These are phyloP conservation scores for Adansonia grandidieri DNA, from an alignment of 441 rosid genomes.

Conservation along the genomic window DNA sequence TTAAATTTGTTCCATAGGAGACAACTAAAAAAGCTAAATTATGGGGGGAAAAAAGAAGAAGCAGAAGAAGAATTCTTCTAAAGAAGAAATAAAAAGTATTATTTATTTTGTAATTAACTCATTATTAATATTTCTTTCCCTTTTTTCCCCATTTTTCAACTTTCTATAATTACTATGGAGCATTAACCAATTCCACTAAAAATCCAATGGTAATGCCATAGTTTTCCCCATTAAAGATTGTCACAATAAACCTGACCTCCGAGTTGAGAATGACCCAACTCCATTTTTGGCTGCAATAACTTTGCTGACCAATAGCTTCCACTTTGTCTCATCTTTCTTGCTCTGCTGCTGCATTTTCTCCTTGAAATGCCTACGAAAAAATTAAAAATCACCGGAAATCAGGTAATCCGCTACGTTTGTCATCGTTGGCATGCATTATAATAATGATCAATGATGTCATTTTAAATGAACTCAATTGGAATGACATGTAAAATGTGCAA, in stretches of 20 bases:
- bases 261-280: slow-evolving; percentile 51
- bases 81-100: no score
- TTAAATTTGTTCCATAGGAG: no score
- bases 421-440: neutral
- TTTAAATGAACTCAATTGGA: neutral
- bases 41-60: no score
- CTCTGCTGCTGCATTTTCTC: slow-evolving; percentile 65
- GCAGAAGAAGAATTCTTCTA: no score
- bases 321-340: slow-evolving; percentile 71
- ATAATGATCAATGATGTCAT: neutral
- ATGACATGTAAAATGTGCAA: neutral
- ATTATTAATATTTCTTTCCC: neutral
- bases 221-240: neutral
- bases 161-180: neutral
- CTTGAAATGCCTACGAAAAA: slow-evolving; percentile 56
- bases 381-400: neutral
- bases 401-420: neutral
- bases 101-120: neutral
- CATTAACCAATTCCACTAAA: slow-evolving; percentile 23
- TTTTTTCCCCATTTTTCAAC: neutral
- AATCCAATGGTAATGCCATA: slow-evolving; percentile 23
- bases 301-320: slow-evolving; percentile 69
- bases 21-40: no score
- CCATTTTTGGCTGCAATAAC: slow-evolving; percentile 61
- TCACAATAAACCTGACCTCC: slow-evolving; percentile 34